Conservation (phyloP, 2,329 filamentous ascomycete genomes). For the Teratosphaeria nubilosa region DNA sequence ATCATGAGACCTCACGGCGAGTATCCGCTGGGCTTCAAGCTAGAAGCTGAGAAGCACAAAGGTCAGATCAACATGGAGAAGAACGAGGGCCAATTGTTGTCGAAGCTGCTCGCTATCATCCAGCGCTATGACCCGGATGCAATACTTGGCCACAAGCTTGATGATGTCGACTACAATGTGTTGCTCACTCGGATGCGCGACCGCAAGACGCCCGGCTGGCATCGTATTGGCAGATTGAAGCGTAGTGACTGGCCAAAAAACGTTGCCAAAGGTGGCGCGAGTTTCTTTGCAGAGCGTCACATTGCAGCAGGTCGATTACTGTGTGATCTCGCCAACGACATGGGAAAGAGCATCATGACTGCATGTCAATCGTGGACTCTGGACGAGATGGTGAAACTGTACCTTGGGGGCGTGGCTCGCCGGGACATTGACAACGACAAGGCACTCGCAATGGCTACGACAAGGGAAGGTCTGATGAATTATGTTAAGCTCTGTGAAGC, state of each 20-base stretch:
- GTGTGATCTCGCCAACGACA: slow-evolving; percentile 90
- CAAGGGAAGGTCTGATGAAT: slow-evolving; percentile 78
- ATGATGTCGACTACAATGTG: slow-evolving; percentile 92
- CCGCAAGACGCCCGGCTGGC: slow-evolving; percentile 90
- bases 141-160: slow-evolving; percentile 86
- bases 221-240: slow-evolving; percentile 78
- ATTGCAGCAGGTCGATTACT: slow-evolving; percentile 79
- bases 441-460: slow-evolving; percentile 69
- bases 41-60: slow-evolving; percentile 60
- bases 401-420: slow-evolving; percentile 64
- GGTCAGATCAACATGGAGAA: slow-evolving; percentile 73
- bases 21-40: slow-evolving; percentile 82
- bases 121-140: slow-evolving; percentile 87
- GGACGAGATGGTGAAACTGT: slow-evolving; percentile 93
- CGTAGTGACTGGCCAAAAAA: slow-evolving; percentile 77
- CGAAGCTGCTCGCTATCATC: slow-evolving; percentile 80
- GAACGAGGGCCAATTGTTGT: slow-evolving; percentile 74
- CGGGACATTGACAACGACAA: slow-evolving; percentile 82
- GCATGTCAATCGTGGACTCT: slow-evolving; percentile 98
- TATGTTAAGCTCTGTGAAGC: slow-evolving; percentile 90
- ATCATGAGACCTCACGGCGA: slow-evolving; percentile 71
- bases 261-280: slow-evolving; percentile 75
- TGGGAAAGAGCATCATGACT: slow-evolving; percentile 91
- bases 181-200: slow-evolving; percentile 77
- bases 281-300: slow-evolving; percentile 87